phyloP scores from a whole-genome alignment of 352 stramenopile species.

The Peronospora farinosa region DNA sequence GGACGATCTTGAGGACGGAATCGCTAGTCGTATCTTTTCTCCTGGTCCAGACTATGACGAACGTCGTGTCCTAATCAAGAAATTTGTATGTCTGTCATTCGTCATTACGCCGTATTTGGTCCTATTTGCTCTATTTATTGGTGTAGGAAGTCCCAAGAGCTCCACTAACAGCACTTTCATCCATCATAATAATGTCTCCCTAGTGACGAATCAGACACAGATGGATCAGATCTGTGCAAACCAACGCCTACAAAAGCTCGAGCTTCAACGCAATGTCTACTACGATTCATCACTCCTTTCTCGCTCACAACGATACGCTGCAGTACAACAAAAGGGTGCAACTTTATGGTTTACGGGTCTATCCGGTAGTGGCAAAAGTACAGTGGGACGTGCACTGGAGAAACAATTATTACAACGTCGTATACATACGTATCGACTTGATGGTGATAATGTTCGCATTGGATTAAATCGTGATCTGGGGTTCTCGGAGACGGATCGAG shows the following conservation, averaged over 20 bases:
- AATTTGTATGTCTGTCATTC: constrained; percentile 42
- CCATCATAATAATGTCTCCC: background rate
- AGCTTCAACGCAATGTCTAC: constrained; percentile 74
- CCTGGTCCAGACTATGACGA: constrained; percentile 38
- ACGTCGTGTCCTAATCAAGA: constrained; percentile 46
- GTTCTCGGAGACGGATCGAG: constrained; percentile 93
- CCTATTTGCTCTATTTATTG: constrained; percentile 47
- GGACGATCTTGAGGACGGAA: constrained; percentile 56
- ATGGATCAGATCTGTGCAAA: constrained; percentile 41
- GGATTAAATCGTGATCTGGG: constrained; percentile 95
- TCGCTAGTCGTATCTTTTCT: constrained; percentile 38
- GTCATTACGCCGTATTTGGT: constrained; percentile 60
- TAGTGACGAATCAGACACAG: constrained; percentile 31
- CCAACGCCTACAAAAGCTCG: constrained; percentile 60
- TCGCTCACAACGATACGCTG: constrained; percentile 57
- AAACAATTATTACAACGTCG: constrained; percentile 90
- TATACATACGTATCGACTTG: constrained; percentile 95
- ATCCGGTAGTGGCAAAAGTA: constrained; percentile 96
- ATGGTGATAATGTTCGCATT: constrained; percentile 98
- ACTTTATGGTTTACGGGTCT: constrained; percentile 99
- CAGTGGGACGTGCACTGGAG: constrained; percentile 94
- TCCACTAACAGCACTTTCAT: constrained; percentile 2
- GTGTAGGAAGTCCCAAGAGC: constrained; percentile 17
- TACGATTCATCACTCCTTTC: constrained; percentile 75
- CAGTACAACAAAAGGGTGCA: constrained; percentile 92